These are phyloP conservation scores for Neonothopanus nambi DNA, from an alignment of 1,284 basidiomycete genomes.

Conservation along the genomic window DNA sequence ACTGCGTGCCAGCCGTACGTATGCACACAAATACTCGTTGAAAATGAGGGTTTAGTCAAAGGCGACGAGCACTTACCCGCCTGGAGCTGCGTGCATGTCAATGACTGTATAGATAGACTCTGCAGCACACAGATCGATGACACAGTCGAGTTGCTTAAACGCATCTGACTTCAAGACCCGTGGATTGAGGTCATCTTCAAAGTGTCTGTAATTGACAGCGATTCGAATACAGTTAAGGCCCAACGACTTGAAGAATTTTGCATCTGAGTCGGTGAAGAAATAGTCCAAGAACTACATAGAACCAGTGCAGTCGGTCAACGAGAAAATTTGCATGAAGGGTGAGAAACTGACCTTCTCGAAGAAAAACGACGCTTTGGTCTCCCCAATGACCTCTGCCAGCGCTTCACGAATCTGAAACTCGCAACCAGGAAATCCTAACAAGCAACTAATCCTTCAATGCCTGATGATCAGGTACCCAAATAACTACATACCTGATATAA, in stretches of 20 bases:
- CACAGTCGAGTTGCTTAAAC: constrained; percentile 54
- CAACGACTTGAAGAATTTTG: constrained; percentile 58
- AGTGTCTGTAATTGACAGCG: constrained; percentile 60
- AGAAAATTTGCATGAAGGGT: not conserved
- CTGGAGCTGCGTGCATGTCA: constrained; percentile 63
- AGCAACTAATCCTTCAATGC: constrained; percentile 46
- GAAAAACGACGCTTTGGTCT: constrained; percentile 71
- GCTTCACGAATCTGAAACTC: constrained; percentile 70
- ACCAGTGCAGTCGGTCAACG: not conserved
- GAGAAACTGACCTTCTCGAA: constrained; percentile 52
- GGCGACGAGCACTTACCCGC: constrained; percentile 38
- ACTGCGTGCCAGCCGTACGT: not conserved
- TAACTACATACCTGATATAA: constrained; percentile 41
- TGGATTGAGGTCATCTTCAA: constrained; percentile 64
- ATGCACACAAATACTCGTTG: not conserved
- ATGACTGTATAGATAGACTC: constrained; percentile 56
- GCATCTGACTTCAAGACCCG: constrained; percentile 51
- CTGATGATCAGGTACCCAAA: not conserved
- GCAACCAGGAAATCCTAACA: constrained; percentile 56
- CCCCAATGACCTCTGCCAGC: constrained; percentile 60
- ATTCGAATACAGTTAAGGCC: constrained; percentile 66
- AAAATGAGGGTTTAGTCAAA: not conserved
- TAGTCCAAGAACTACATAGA: constrained; percentile 55
- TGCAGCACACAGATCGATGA: constrained; percentile 58
- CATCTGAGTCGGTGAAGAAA: constrained; percentile 63